These are phyloP conservation scores for Rhodotorula mucilaginosa DNA, from an alignment of 1,284 basidiomycete genomes.

Conservation along the genomic window DNA sequence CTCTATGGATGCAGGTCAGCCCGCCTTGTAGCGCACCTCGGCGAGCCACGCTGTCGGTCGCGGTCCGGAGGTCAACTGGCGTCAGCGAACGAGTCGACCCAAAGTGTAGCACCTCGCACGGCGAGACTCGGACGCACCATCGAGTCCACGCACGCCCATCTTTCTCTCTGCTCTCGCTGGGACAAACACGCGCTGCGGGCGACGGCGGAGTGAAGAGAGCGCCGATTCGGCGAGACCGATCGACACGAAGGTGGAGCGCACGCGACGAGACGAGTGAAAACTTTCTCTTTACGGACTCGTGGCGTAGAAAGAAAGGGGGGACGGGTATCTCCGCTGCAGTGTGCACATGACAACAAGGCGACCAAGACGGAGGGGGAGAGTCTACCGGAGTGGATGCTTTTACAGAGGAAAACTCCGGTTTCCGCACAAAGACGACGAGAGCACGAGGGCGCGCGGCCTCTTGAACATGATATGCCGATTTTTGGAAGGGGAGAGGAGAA, in stretches of 20 bases:
- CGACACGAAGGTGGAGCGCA: background rate
- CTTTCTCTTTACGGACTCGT: background rate
- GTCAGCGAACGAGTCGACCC: background rate
- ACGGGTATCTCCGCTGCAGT: background rate
- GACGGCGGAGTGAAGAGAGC: background rate
- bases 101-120: background rate
- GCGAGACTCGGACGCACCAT: constrained; percentile 16
- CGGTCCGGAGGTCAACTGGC: background rate
- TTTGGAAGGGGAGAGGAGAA: background rate
- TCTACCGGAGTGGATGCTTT: background rate
- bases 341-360: background rate
- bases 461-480: background rate
- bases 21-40: constrained; percentile 16
- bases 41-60: constrained; percentile 29
- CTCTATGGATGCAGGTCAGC: background rate
- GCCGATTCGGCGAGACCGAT: background rate
- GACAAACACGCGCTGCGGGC: background rate
- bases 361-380: no score
- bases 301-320: background rate
- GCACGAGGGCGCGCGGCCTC: background rate
- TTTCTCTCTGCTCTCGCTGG: no score
- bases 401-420: background rate
- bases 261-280: background rate
- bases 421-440: background rate
- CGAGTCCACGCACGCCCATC: constrained; percentile 33